Evolutionary conservation across 2,329 filamentous ascomycete species (phyloP).

Genomic region (Penicillium sp.): DNA sequence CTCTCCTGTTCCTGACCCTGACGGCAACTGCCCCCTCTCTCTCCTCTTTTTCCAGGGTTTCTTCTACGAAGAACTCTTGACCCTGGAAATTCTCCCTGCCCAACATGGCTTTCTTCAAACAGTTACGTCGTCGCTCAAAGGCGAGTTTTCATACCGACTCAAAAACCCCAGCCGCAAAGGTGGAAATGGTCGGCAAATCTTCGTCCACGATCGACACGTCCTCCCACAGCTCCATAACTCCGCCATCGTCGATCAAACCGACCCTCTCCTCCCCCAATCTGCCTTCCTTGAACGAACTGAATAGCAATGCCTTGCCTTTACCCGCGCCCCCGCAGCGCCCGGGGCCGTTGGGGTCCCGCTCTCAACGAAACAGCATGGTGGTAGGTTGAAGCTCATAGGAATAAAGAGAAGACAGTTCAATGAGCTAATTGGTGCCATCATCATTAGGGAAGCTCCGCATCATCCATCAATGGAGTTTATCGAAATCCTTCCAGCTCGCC

Average conservation of each 20-base stretch:
- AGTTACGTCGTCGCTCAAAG: conserved; percentile 74
- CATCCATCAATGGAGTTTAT: conserved; percentile 35
- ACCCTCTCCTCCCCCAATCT: conserved; percentile 67
- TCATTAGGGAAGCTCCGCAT: conserved; percentile 36
- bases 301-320: conserved; percentile 40
- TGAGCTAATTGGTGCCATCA: conserved; percentile 1
- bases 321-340: conserved; percentile 52
- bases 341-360: conserved; percentile 39
- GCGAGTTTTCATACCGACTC: conserved; percentile 66
- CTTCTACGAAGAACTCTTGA: conserved; percentile 13
- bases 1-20: conserved; percentile 20
- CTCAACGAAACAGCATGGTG: conserved; percentile 45
- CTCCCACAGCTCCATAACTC: conserved; percentile 66
- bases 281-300: conserved; percentile 50
- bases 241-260: conserved; percentile 69
- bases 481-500: conserved; percentile 67
- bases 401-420: background rate
- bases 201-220: conserved; percentile 63
- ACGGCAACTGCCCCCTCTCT: conserved; percentile 13
- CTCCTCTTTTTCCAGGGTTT: conserved; percentile 3
- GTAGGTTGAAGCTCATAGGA: conserved; percentile 28
- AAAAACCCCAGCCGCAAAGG: conserved; percentile 43
- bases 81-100: background rate
- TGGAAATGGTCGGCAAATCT: conserved; percentile 63
- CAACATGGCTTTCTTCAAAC: conserved; percentile 67